Base-by-base conservation (phyloP, 176 grass and related monocot species). In the Bolboschoenus planiculmis region DNA sequence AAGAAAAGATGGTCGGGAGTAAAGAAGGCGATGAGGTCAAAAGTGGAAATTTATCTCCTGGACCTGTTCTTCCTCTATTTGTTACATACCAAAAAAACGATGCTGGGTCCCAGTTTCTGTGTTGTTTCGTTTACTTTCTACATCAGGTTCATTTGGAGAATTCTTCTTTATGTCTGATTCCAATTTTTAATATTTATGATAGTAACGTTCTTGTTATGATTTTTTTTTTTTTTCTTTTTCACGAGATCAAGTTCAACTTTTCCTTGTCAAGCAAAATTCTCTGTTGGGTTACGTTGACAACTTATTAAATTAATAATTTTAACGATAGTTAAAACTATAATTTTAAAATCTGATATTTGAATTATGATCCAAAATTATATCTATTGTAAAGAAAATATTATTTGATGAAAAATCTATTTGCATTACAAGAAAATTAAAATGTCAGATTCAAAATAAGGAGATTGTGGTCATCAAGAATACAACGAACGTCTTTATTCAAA, bases 131-230 rank as follows among this genome's bases (percentile, higher is more conserved):
- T 44, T 72, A 46, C 37, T 46, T 46, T 72, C 7, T 72, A 26
- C 9, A 72, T 26, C 67, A 39, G 67, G 67, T 72, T 72, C 67
- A 46, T 72, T 31, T 64, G 50, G 50, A n/a, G n/a, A n/a, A n/a
- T n/a, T n/a, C n/a, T n/a, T n/a, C n/a, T n/a, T n/a, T n/a, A n/a
- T n/a, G n/a, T n/a, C n/a, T n/a, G n/a, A n/a, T n/a, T n/a, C n/a
- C n/a, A n/a, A n/a, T n/a, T n/a, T n/a, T n/a, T n/a, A n/a, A n/a
- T n/a, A n/a, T n/a, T n/a, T n/a, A n/a, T n/a, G n/a, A n/a, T n/a
- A n/a, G n/a, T n/a, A n/a, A 34, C 13, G 60, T 63, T 29, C 16
- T 16, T 33, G 59, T 33, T 0, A 31, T 62, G 30, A 4, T 71
- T 71, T 7, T 4, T 64, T 64, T 33, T 5, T 34, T 21, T 21